phyloP scores from a whole-genome alignment of 1,284 basidiomycete genomes.

The Exobasidium cylindrosporum region DNA sequence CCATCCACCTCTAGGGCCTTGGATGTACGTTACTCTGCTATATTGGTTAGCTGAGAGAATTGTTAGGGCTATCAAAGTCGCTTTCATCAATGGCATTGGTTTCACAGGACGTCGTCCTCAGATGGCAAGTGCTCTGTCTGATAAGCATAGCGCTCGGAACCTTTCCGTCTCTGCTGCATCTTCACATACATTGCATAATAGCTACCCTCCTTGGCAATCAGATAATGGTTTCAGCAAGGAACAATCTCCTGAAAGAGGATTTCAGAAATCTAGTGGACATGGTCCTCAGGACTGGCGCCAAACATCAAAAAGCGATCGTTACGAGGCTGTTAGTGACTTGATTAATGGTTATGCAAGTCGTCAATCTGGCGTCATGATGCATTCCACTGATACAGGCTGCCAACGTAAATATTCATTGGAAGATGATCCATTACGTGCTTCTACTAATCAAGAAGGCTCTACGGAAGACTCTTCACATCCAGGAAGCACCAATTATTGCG shows the following conservation, averaged over 20 bases:
- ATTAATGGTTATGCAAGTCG: slow-evolving; percentile 28
- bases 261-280: neutral
- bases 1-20: slow-evolving; percentile 63
- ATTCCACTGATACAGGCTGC: neutral
- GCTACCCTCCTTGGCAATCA: neutral
- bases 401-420: neutral
- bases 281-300: neutral
- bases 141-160: neutral
- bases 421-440: neutral
- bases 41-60: slow-evolving; percentile 63
- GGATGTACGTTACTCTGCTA: slow-evolving; percentile 63
- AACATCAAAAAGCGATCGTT: slow-evolving; percentile 23
- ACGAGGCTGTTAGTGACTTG: slow-evolving; percentile 37
- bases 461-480: neutral
- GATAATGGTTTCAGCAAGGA: neutral
- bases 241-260: neutral
- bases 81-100: slow-evolving; percentile 65
- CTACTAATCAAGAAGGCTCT: neutral
- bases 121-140: slow-evolving; percentile 23
- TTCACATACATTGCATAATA: neutral
- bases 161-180: neutral
- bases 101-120: slow-evolving; percentile 46
- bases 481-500: neutral
- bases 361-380: too few relatives aligned
- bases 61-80: slow-evolving; percentile 65